phyloP scores from a whole-genome alignment of 805 yeast genomes.

The Candida sanyiensis region DNA sequence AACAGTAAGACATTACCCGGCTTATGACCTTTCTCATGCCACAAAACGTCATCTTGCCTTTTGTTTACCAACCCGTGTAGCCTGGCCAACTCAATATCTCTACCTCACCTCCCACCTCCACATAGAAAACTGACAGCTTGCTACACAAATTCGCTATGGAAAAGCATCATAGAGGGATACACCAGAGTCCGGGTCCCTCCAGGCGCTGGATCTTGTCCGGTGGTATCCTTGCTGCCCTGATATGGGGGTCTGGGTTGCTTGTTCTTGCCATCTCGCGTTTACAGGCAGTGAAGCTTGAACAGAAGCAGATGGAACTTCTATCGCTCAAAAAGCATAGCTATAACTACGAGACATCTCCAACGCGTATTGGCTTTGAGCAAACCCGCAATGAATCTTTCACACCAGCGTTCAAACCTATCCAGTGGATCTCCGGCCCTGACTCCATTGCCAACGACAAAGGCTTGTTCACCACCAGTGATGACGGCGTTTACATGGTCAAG shows the following conservation, averaged over 20 bases:
- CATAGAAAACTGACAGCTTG: too few relatives aligned
- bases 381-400: slow-evolving; percentile 51
- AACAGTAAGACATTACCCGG: too few relatives aligned
- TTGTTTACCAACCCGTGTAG: too few relatives aligned
- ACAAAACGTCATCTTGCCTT: too few relatives aligned
- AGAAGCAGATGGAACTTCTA: slow-evolving; percentile 9
- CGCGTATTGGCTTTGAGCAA: slow-evolving; percentile 30
- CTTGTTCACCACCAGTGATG: slow-evolving; percentile 48
- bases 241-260: slow-evolving; percentile 14
- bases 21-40: too few relatives aligned
- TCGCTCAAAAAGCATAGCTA: slow-evolving; percentile 4
- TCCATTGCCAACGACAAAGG: slow-evolving; percentile 55
- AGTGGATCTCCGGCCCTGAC: slow-evolving; percentile 59
- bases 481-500: slow-evolving; percentile 48
- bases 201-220: slow-evolving; percentile 7
- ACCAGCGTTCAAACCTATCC: slow-evolving; percentile 50
- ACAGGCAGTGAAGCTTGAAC: slow-evolving; percentile 4
- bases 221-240: slow-evolving; percentile 5
- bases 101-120: background rate
- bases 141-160: too few relatives aligned
- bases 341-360: background rate
- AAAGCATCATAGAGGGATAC: too few relatives aligned
- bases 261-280: slow-evolving; percentile 12
- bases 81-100: too few relatives aligned
- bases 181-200: background rate